Base-by-base conservation (phyloP, 768 basidiomycete genomes). In the Tricholomella constricta region DNA sequence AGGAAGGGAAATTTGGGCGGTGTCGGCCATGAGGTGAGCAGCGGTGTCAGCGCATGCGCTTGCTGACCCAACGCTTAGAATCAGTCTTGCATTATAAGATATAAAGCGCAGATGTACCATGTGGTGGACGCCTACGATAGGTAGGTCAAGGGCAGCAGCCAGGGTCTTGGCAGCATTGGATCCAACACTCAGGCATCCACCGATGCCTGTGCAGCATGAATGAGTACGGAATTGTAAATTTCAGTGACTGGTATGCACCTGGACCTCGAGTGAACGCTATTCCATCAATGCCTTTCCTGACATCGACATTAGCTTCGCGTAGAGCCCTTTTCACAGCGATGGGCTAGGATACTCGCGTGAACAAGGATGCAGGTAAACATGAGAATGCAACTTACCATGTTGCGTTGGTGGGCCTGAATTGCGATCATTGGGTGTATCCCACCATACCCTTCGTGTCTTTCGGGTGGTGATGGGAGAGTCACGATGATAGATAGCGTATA, bases 181-280 rank as follows among this genome's bases (percentile, higher is more conserved):
- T 38, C 85, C 84, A 3, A 93, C 88, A 22, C 81, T 81, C 11
- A 98, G 77, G 66, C 92, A 94, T 2, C 89, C 89, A 3, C 79
- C 79, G 63, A 94, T 90, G 4, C 92, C 88, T 87, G 51, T 22
- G n/a, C n/a, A 17, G 31, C 17, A 15, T 23, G 11, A n/a, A 40
- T 40, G 7, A 51, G 44, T 49, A 26, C 22, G 15, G 36, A 43
- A 63, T 51, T 22, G n/a, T 29, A 11, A 48, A 58, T 44, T 34
- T 17, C 3, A 34, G 11, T 12, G 27, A 32, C 44, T 12, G 12
- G n/a, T 23, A 55, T 74, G 41, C 51, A 85, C 88, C 89, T 54
- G 91, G 91, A 12, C 93, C 96, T 59, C 92, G 79, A 2, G 95
- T 98, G 63, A 90, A 96, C 1, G 94, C 95, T 36, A 97, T 80